These are phyloP conservation scores for Aspergillus costaricaensis DNA, from an alignment of 2,329 filamentous ascomycete species.

Conservation along the genomic window DNA sequence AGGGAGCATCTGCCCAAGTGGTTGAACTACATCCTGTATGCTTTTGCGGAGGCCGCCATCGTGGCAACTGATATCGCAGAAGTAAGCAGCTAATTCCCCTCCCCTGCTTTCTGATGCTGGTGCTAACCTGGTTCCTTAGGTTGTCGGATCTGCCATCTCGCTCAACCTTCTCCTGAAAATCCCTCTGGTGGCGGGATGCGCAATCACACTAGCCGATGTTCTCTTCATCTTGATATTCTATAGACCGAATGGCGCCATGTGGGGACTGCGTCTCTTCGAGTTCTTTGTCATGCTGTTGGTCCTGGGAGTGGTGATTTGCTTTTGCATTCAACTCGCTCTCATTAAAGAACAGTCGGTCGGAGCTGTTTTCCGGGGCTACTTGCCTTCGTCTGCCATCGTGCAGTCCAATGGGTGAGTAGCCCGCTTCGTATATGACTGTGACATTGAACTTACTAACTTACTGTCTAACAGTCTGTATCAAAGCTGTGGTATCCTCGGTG, in stretches of 20 bases:
- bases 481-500: slow-evolving; percentile 55
- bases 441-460: slow-evolving; percentile 10
- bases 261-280: slow-evolving; percentile 55
- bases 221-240: slow-evolving; percentile 60
- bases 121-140: slow-evolving; percentile 34
- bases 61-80: slow-evolving; percentile 73
- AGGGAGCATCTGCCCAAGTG: slow-evolving; percentile 66
- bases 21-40: slow-evolving; percentile 64
- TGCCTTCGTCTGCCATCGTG: slow-evolving; percentile 57
- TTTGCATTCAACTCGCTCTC: slow-evolving; percentile 58
- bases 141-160: slow-evolving; percentile 60
- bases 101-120: neutral
- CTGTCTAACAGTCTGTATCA: slow-evolving; percentile 51
- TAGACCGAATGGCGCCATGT: slow-evolving; percentile 54
- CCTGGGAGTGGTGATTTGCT: slow-evolving; percentile 58
- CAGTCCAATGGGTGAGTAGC: slow-evolving; percentile 51
- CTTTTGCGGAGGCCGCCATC: slow-evolving; percentile 66
- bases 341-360: slow-evolving; percentile 53
- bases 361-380: slow-evolving; percentile 56
- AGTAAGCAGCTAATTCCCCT: slow-evolving; percentile 35
- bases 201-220: slow-evolving; percentile 59
- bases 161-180: slow-evolving; percentile 57
- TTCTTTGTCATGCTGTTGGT: slow-evolving; percentile 57
- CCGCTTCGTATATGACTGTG: neutral
- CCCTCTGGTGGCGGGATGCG: slow-evolving; percentile 58